Evolutionary conservation across 176 grass and related monocot species (phyloP).

Genomic region (Alloteropsis semialata): DNA sequence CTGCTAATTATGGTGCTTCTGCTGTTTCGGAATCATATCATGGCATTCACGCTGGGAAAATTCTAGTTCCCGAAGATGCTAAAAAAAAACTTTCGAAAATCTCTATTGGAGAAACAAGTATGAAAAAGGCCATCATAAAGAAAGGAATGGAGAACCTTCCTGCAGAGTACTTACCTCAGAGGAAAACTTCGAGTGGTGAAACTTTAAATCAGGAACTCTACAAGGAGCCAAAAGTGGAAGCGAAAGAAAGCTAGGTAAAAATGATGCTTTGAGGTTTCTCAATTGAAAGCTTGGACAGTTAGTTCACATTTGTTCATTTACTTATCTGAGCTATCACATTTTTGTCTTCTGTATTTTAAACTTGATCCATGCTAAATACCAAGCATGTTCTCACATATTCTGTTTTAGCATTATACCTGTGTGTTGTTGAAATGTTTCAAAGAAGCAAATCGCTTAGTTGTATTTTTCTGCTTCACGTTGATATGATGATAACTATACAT

Average conservation of each 20-base stretch:
- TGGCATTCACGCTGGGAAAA: constrained; percentile 40
- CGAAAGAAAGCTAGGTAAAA: neutral
- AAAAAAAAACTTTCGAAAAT: constrained; percentile 31
- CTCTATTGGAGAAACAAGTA: constrained; percentile 35
- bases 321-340: neutral
- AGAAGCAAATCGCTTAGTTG: neutral
- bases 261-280: neutral
- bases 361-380: neutral
- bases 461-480: neutral
- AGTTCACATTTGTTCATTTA: neutral
- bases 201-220: neutral
- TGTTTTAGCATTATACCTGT: neutral
- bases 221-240: neutral
- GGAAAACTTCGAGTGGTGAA: neutral
- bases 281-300: neutral
- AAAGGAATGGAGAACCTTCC: constrained; percentile 66
- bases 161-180: neutral
- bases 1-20: constrained; percentile 35
- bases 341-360: neutral
- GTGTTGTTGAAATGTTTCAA: neutral
- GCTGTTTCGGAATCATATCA: constrained; percentile 41
- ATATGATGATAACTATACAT: neutral
- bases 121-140: constrained; percentile 43
- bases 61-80: constrained; percentile 21
- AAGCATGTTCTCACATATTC: neutral